phyloP scores from a whole-genome alignment of 1,139 yeast species.

The Saccharomyces hybrid region DNA sequence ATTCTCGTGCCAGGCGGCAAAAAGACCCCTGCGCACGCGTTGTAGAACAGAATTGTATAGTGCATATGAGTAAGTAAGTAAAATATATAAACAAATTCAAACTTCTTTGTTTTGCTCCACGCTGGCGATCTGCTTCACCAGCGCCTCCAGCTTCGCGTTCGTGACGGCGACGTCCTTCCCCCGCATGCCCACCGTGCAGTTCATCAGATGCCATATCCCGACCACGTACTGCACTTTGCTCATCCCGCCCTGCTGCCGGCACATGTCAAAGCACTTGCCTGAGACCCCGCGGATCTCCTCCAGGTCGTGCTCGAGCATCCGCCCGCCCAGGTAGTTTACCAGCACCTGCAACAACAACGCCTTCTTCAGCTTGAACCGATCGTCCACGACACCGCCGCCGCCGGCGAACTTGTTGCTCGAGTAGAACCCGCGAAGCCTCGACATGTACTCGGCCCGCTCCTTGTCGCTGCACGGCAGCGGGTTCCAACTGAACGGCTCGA shows the following conservation, averaged over 20 bases:
- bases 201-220: constrained; percentile 30
- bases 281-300: constrained; percentile 23
- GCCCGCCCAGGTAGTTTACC: constrained; percentile 28
- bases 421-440: constrained; percentile 21
- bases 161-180: constrained; percentile 26
- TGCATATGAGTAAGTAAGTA: background rate
- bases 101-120: constrained; percentile 3
- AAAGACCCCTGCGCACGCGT: constrained; percentile 2
- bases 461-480: constrained; percentile 25
- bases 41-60: background rate
- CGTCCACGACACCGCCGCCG: constrained; percentile 2
- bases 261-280: constrained; percentile 23
- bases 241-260: constrained; percentile 18
- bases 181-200: constrained; percentile 29
- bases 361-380: constrained; percentile 18
- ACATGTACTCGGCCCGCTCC: constrained; percentile 15
- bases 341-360: constrained; percentile 21
- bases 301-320: constrained; percentile 26
- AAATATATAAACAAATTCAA: background rate
- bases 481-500: constrained; percentile 26
- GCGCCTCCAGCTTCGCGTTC: constrained; percentile 20
- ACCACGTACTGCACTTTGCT: constrained; percentile 19
- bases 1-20: constrained; percentile 59
- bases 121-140: constrained; percentile 8
- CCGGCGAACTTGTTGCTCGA: constrained; percentile 14